phyloP scores from a whole-genome alignment of 768 basidiomycete species.

The Agaricus subrufescens region DNA sequence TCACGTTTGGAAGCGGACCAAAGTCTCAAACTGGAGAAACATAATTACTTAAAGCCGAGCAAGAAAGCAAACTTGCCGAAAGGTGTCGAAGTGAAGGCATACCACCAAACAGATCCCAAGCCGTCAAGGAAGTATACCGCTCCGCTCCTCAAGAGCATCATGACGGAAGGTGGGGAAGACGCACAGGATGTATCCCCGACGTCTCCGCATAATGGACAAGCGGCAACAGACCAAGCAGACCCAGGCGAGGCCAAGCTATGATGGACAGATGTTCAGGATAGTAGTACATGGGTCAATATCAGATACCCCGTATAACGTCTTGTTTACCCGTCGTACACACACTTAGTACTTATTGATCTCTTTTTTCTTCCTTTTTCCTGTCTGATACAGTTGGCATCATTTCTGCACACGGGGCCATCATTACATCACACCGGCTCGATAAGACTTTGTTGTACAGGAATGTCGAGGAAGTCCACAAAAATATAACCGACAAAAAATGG shows the following conservation, averaged over 20 bases:
- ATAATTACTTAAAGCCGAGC: slow-evolving; percentile 34
- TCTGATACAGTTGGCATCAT: background rate
- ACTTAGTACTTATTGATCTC: background rate
- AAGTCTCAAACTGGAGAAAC: slow-evolving; percentile 48
- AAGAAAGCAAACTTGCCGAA: slow-evolving; percentile 21
- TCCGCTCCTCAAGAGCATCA: slow-evolving; percentile 55
- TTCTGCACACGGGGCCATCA: no score
- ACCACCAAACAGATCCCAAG: slow-evolving; percentile 60
- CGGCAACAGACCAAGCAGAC: background rate
- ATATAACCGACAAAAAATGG: background rate
- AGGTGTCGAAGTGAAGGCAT: slow-evolving; percentile 42
- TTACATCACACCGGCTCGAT: no score
- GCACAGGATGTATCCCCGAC: background rate
- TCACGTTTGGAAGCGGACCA: slow-evolving; percentile 52
- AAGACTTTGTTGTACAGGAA: no score
- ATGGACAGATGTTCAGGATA: no score
- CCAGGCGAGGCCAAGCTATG: background rate
- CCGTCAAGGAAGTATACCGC: slow-evolving; percentile 66
- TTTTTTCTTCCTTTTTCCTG: background rate
- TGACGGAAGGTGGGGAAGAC: slow-evolving; percentile 32
- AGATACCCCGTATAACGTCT: no score
- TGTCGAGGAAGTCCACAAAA: background rate
- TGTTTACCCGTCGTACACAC: no score
- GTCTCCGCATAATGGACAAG: background rate
- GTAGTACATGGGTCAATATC: no score